Base-by-base conservation (phyloP, 169 alveolate genomes). In the Ichthyophthirius multifiliis region DNA sequence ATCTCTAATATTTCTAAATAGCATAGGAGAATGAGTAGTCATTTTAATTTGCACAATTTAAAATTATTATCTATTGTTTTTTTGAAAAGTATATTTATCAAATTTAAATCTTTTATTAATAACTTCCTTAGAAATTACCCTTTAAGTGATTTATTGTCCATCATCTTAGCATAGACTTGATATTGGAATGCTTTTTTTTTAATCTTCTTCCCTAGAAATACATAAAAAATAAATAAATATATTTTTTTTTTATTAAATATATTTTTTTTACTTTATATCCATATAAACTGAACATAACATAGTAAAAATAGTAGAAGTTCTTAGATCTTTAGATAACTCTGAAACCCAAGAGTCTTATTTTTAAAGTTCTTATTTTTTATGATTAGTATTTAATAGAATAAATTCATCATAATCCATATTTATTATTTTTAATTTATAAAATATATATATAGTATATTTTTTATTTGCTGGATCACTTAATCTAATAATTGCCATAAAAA, bases 1-100 rank as follows among this genome's bases (percentile, higher is more conserved):
- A 55, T 55, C 71, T 55, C 71, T 55, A 0, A 55, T 55, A 23
- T 55, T 34, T n/a, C 71, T 55, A 55, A 55, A 55, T 55, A 55
- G 31, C 1, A 55, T 55, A 10, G 71, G 71, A 55, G 71, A 55
- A 27, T 55, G 43, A 1, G 71, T 55, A 4, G 71, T 55, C 71
- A 55, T 55, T 55, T 39, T 55, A 27, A 55, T 55, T 55, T 34
- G 71, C 34, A 55, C 71, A 6, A 55, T 55, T 23, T 55, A n/a
- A 18, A 55, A 55, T 18, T 55, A 16, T 55, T 55, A 27, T n/a
- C 71, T 55, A 55, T 27, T 55, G 13, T 55, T 39, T 18, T 55
- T 55, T 55, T 55, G 18, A 55, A 55, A 55, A 55, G 23, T 55
- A 34, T 39, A 55, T 23, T 55, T 55, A 55, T 55, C 71, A 55